Evolutionary conservation across 495 filamentous ascomycete species (phyloP).

Genomic region (Pyronema domesticum): DNA sequence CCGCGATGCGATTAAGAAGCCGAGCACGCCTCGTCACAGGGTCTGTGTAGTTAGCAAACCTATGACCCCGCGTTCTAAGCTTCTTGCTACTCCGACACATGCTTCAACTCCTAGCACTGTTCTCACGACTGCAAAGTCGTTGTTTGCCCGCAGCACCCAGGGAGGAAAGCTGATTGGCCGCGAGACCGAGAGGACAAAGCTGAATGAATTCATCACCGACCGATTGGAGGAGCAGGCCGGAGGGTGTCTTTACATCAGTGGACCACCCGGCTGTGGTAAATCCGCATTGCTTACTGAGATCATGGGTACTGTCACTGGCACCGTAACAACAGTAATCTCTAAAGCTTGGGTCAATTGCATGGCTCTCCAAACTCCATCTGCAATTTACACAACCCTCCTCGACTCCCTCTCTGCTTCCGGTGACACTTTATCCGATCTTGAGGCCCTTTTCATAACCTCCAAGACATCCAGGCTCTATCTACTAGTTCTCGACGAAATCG

Average conservation of each 20-base stretch:
- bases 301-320: slow-evolving; percentile 36
- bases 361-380: slow-evolving; percentile 69
- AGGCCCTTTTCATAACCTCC: slow-evolving; percentile 77
- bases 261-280: slow-evolving; percentile 90
- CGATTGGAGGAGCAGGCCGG: slow-evolving; percentile 42
- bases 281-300: slow-evolving; percentile 79
- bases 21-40: slow-evolving; percentile 51
- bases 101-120: slow-evolving; percentile 43
- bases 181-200: slow-evolving; percentile 55
- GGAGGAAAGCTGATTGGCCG: slow-evolving; percentile 66
- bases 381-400: slow-evolving; percentile 60
- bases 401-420: slow-evolving; percentile 40
- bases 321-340: slow-evolving; percentile 34
- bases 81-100: slow-evolving; percentile 37
- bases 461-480: slow-evolving; percentile 77
- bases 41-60: slow-evolving; percentile 43
- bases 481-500: slow-evolving; percentile 83
- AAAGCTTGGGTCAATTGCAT: slow-evolving; percentile 85
- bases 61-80: slow-evolving; percentile 46
- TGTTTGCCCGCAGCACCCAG: slow-evolving; percentile 63
- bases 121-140: slow-evolving; percentile 69
- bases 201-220: slow-evolving; percentile 49
- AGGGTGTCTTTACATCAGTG: slow-evolving; percentile 89
- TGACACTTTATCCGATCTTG: slow-evolving; percentile 93
- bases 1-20: slow-evolving; percentile 44